These are phyloP conservation scores for Alnus glutinosa DNA, from an alignment of 306 rosid species.

Conservation along the genomic window DNA sequence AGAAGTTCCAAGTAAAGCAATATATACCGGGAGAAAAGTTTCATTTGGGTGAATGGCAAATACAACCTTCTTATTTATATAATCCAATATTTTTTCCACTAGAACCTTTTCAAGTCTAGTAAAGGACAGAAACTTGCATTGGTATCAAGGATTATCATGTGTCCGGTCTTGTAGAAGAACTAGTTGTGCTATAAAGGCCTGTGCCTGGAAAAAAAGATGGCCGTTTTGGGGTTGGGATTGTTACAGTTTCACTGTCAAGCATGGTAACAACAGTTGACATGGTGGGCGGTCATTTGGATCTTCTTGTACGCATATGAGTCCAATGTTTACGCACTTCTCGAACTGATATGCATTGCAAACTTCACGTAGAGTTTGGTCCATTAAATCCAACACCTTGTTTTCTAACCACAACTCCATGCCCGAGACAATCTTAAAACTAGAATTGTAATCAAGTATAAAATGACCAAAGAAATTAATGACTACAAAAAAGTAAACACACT, in stretches of 20 bases:
- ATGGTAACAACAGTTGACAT: slow-evolving; percentile 39
- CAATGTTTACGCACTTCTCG: slow-evolving; percentile 37
- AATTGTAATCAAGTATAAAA: not conserved
- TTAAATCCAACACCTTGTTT: slow-evolving; percentile 39
- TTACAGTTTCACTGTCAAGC: slow-evolving; percentile 28
- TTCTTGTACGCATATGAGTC: slow-evolving; percentile 54
- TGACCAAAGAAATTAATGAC: not conserved
- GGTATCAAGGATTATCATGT: slow-evolving; percentile 14
- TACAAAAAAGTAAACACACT: slow-evolving; percentile 4
- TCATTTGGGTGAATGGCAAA: too few species aligned
- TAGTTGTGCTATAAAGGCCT: slow-evolving; percentile 28
- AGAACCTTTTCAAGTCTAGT: too few species aligned
- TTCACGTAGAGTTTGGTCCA: slow-evolving; percentile 36
- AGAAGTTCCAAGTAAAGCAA: too few species aligned
- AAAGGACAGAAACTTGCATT: too few species aligned
- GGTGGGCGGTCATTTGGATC: slow-evolving; percentile 49
- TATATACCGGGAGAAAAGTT: too few species aligned
- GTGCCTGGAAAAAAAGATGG: slow-evolving; percentile 41
- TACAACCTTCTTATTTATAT: too few species aligned
- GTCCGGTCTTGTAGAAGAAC: slow-evolving; percentile 38
- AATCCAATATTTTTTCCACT: too few species aligned
- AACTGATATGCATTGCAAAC: slow-evolving; percentile 33
- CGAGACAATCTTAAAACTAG: slow-evolving; percentile 1
- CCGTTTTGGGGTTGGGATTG: slow-evolving; percentile 21
- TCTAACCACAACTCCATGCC: slow-evolving; percentile 59